A percentile compares a stretch with the other conserved stretches of the same genome.
Conservation (phyloP, 345 rosid species). For the Bretschneidera sinensis region DNA sequence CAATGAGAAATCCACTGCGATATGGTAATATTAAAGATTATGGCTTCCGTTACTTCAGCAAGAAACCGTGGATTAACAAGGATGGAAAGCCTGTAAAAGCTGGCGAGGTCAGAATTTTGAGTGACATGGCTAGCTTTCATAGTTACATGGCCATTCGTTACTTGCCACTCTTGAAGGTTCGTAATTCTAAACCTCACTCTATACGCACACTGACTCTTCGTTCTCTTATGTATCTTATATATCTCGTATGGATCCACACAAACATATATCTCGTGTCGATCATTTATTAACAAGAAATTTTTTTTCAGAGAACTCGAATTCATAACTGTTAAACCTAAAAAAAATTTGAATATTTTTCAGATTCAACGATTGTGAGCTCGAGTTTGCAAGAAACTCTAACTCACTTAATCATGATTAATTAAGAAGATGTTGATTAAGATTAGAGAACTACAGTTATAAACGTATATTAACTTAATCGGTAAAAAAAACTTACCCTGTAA, state of each 20-base stretch:
- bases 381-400: too few relatives aligned
- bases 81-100: conserved; percentile 69
- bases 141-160: conserved; percentile 67
- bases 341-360: conserved; percentile 17
- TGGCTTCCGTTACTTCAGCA: conserved; percentile 44
- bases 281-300: too few relatives aligned
- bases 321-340: conserved; percentile 25
- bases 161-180: conserved; percentile 57
- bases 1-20: conserved; percentile 42
- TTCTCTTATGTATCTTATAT: conserved; percentile 32
- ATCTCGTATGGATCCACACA: too few relatives aligned
- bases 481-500: too few relatives aligned
- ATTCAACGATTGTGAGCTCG: too few relatives aligned
- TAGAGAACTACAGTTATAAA: too few relatives aligned
- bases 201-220: too few relatives aligned
- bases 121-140: conserved; percentile 68
- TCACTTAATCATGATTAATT: too few relatives aligned
- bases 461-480: too few relatives aligned
- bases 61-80: conserved; percentile 74
- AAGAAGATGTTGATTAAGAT: too few relatives aligned
- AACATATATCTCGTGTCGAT: too few relatives aligned
- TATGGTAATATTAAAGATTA: conserved; percentile 36
- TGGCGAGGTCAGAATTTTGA: conserved; percentile 32
- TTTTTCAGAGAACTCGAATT: conserved; percentile 25
- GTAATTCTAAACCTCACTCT: too few relatives aligned